Conservation (phyloP, 192 early-diverging fungal genomes). For the Mortierella alpina region DNA sequence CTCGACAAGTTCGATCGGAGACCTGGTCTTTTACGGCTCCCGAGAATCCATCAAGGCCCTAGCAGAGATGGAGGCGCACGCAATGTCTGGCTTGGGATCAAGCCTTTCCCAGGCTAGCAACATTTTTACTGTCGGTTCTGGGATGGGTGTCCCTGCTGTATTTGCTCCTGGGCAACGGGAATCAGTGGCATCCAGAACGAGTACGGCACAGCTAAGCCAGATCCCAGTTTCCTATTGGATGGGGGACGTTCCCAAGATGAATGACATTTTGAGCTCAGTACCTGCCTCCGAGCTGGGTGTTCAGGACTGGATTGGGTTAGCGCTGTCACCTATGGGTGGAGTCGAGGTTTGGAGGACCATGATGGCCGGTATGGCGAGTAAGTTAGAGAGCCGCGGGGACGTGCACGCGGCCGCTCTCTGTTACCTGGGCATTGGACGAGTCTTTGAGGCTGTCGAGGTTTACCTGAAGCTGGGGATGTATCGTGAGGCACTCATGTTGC, state of each 20-base stretch:
- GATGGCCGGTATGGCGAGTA: slow-evolving; percentile 54
- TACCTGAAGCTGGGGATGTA: slow-evolving; percentile 53
- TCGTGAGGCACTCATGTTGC: slow-evolving; percentile 50
- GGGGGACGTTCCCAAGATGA: slow-evolving; percentile 41
- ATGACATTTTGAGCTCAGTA: slow-evolving; percentile 17
- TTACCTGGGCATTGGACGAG: slow-evolving; percentile 51
- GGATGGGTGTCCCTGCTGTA: slow-evolving; percentile 22
- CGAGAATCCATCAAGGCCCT: slow-evolving; percentile 36
- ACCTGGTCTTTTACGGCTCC: slow-evolving; percentile 48
- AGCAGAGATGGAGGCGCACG: slow-evolving; percentile 40
- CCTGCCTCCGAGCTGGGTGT: slow-evolving; percentile 27
- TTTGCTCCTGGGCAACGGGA: neutral
- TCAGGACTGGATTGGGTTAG: slow-evolving; percentile 62
- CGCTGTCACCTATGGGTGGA: slow-evolving; percentile 63
- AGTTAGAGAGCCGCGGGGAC: slow-evolving; percentile 47
- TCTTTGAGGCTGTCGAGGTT: slow-evolving; percentile 58
- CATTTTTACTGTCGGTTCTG: slow-evolving; percentile 23
- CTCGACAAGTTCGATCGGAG: neutral
- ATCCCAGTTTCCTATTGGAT: slow-evolving; percentile 44
- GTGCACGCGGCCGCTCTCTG: slow-evolving; percentile 56
- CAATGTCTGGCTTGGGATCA: neutral
- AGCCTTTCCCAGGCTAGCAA: neutral
- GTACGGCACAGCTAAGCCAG: slow-evolving; percentile 12
- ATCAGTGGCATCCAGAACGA: neutral
- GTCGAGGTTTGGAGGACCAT: slow-evolving; percentile 56